These are phyloP conservation scores for Candida sanyaensis DNA, from an alignment of 1,139 yeast species.

Conservation along the genomic window DNA sequence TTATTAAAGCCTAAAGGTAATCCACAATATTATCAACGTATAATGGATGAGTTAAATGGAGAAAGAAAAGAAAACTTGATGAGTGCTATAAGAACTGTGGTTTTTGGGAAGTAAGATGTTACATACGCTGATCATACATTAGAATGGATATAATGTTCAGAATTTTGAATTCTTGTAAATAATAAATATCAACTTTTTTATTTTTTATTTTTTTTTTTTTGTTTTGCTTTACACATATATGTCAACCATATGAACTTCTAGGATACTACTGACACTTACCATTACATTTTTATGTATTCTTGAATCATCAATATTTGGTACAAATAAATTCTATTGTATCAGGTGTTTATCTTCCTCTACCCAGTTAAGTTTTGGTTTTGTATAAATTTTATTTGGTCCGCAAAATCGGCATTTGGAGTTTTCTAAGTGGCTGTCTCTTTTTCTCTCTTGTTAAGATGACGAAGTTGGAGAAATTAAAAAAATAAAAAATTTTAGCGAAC, in stretches of 20 bases:
- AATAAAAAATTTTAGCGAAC: neutral
- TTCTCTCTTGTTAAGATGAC: neutral
- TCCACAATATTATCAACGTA: constrained; percentile 72
- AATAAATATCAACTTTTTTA: neutral
- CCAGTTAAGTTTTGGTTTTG: too few relatives aligned
- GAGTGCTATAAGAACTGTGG: constrained; percentile 66
- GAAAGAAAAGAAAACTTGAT: constrained; percentile 66
- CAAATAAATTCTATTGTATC: too few relatives aligned
- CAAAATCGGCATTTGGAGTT: neutral
- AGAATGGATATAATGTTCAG: neutral
- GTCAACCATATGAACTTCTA: neutral
- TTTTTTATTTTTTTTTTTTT: neutral
- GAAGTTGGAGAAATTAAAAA: neutral
- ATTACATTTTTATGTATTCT: too few relatives aligned
- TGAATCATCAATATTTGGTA: too few relatives aligned
- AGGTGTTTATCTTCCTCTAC: too few relatives aligned
- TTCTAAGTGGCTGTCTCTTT: neutral
- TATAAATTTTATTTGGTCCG: neutral
- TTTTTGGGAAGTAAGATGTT: constrained; percentile 56
- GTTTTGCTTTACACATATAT: too few relatives aligned
- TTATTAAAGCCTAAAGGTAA: constrained; percentile 78
- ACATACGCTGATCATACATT: neutral
- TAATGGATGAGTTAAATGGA: constrained; percentile 73
- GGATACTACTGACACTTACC: neutral
- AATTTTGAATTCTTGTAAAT: constrained; percentile 1